Evolutionary conservation across 768 basidiomycete species (phyloP), one percentile per base, ranked within the genome.

Genomic region (Boletus subcaerulescens): DNA sequence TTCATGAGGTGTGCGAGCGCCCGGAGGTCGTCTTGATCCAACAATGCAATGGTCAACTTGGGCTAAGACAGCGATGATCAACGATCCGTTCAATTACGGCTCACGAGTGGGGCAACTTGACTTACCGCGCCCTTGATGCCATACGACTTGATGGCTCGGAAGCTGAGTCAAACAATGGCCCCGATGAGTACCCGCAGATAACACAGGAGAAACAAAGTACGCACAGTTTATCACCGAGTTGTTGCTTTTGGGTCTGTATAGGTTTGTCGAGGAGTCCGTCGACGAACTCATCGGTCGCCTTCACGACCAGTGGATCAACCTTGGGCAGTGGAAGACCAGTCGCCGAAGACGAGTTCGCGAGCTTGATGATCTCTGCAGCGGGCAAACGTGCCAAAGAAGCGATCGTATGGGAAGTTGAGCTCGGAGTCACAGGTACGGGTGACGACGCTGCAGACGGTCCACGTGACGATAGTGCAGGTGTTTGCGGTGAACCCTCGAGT

Each of bases 1-100:
- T 92, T 89, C 85, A 91, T 86, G 41, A 95, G 79, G 68, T 92
- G 90, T 7, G 90, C 87, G 45, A 95, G 79, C 5, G 91, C 77
- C 41, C 87, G 82, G 22, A 95, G 79, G 64, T 96, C 93, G 55
- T 94, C 93, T 61, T 86, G 79, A 64, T 95, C 91, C 56, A 96
- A 74, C 10, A 94, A 79, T 5, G 80, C 74, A 61, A 97, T 91
- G 1, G 93, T 94, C 58, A 92, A 74, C 67, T 93, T 93, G 47
- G 91, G 89, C 84, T 90, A 61, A 35, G 59, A 49, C 45, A 50
- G 20, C 20, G 31, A 45, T 38, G 29, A 8, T 54, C 44, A 57
- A 59, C 35, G 53, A 24, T 20, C 11, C 36, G 17, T 54, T 15
- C 14, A 47, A 48, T 15, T 12, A 48, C 32, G 20, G 20, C 14